Evolutionary conservation across 192 early-diverging fungal species (phyloP), one percentile per base, ranked within the genome.

Genomic region (Mycoemilia scoparia): DNA sequence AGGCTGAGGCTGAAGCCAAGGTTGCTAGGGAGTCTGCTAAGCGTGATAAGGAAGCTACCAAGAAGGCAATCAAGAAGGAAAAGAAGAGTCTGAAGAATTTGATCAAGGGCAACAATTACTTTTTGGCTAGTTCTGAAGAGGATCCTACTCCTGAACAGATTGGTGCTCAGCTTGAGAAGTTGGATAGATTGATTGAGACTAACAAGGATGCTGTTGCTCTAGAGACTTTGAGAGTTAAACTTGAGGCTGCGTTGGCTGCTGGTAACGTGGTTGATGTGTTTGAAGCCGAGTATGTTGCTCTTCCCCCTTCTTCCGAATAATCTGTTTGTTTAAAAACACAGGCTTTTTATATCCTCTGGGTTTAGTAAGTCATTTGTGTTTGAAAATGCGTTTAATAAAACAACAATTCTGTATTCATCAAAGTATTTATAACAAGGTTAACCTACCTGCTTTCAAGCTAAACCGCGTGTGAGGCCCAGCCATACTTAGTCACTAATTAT

Each of bases 1-100:
- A 39, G 29, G 36, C 56, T 14, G 68, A 54, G 10, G 78, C 67
- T 22, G 67, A 76, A 23, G 81, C 74, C 32, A 65, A 64, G 56
- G 45, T 34, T 20, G 59, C 58, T 11, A 50, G 56, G 36, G 82
- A 77, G 40, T 62, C 66, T 24, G 66, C 54, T 27, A 74, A 81
- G 77, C 87, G 87, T 69, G 73, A 76, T 49, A 77, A 79, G 50
- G 87, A 97, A 55, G 66, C 79, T 29, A 51, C 72, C 41, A 87
- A 90, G 68, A 85, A 85, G 60, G 65, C 60, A 31, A 66, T 90
- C 51, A 78, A 81, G 57, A 87, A 84, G 69, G 80, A 91, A 60
- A 82, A 87, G 72, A 89, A 88, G 57, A 67, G 66, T 31, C 68
- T 97, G 55, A 78, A 78, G 65, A 50, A 69, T 8, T 53, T 84